Conservation (phyloP, 129 eudicot species). For the Lactuca sativa region DNA sequence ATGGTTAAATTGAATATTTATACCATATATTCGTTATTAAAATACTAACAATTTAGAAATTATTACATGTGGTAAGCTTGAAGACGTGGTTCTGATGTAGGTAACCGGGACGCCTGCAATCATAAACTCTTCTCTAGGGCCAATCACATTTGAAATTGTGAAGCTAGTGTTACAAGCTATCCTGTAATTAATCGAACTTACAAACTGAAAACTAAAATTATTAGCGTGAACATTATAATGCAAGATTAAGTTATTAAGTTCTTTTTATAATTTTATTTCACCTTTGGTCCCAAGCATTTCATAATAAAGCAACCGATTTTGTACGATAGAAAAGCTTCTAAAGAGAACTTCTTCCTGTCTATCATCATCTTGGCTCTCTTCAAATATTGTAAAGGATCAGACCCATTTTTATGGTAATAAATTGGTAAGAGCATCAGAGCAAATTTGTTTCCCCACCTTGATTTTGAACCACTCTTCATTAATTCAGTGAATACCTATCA, state of each 20-base stretch:
- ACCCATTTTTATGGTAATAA: slow-evolving; percentile 42
- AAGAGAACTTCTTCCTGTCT: slow-evolving; percentile 74
- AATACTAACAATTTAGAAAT: background rate
- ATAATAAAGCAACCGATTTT: slow-evolving; percentile 39
- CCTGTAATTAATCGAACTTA: slow-evolving; percentile 61
- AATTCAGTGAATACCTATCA: slow-evolving; percentile 54
- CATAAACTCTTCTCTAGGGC: slow-evolving; percentile 67
- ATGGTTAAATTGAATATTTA: background rate
- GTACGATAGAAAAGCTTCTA: slow-evolving; percentile 65
- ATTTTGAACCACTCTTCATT: slow-evolving; percentile 43
- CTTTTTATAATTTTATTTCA: background rate
- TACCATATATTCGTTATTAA: background rate
- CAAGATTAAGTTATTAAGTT: background rate
- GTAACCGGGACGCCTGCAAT: slow-evolving; percentile 56
- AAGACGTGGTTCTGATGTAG: slow-evolving; percentile 51
- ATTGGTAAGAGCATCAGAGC: slow-evolving; percentile 70
- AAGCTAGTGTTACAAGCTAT: slow-evolving; percentile 65
- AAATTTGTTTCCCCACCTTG: slow-evolving; percentile 79
- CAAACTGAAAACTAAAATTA: slow-evolving; percentile 38
- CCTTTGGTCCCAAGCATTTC: slow-evolving; percentile 69
- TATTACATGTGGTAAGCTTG: slow-evolving; percentile 74
- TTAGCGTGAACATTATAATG: slow-evolving; percentile 6
- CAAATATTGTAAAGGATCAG: slow-evolving; percentile 58
- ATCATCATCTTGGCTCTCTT: slow-evolving; percentile 68
- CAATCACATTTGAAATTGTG: slow-evolving; percentile 67